Evolutionary conservation across 2,329 filamentous ascomycete genomes (phyloP), one percentile per base, ranked within the genome.

Genomic region (Clarireedia monteithiana): DNA sequence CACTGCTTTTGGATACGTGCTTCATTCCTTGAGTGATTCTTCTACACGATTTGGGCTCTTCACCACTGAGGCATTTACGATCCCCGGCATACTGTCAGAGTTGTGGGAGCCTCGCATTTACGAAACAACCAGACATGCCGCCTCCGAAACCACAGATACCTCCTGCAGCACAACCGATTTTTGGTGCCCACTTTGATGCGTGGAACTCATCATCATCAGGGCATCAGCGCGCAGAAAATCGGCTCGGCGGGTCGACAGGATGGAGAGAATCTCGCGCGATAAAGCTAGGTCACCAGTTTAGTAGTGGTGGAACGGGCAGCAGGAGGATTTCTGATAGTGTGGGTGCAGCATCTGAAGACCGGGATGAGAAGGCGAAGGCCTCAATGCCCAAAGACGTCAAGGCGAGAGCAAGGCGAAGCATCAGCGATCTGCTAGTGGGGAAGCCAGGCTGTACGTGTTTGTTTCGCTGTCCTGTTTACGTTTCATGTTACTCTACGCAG

Each of bases 171-270:
- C 55, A 66, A 47, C 76, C 78, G 23, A 68, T 66, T 38, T 69
- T 72, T 65, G 70, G 71, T 26, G 71, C 72, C 38, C 66, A 67
- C 58, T 87, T 86, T 64, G 85, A 88, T 69, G 77, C 82, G 5
- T 88, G 84, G 83, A 90, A 90, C 71, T 85, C 84, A 14, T 82
- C 83, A 12, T 83, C 85, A 5, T 85, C 86, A 0, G 89, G 89
- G 47, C 89, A 96, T 69, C 91, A 95, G 71, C 79, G 83, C 42
- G 82, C 88, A 44, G 87, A 92, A 58, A 84, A 82, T 58, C 72
- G 75, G 3, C 77, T 86, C 1, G 80, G 81, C 2, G 79, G 80
- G 24, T 79, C 77, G 63, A 83, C 74, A 61, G 78, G 81, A 67
- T 95, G 90, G 89, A 83, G 88, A 24, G 77, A 83, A 50, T 86